These are phyloP conservation scores for Guadua angustifolia DNA, from an alignment of 176 grass and related monocot genomes.

Conservation along the genomic window DNA sequence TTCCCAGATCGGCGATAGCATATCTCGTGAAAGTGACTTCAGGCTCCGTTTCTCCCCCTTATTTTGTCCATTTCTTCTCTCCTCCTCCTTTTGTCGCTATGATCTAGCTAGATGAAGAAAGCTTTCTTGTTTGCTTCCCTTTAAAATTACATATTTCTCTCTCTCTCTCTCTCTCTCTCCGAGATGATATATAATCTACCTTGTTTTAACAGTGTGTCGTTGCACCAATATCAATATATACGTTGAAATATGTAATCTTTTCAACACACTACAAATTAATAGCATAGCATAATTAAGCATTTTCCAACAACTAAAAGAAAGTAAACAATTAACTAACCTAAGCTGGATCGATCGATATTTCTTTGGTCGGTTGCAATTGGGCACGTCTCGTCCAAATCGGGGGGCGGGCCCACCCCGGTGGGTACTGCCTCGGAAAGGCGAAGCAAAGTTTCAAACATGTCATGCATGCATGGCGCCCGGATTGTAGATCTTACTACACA, in stretches of 20 bases:
- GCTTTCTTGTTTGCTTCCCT: conserved; percentile 18
- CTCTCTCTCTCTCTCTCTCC: neutral
- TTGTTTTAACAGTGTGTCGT: neutral
- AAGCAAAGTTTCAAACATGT: conserved; percentile 32
- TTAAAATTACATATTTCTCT: neutral
- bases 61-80: conserved; percentile 29
- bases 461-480: neutral
- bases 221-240: neutral
- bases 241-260: neutral
- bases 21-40: conserved; percentile 50
- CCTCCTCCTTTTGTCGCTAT: neutral
- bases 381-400: neutral
- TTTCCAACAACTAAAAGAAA: neutral
- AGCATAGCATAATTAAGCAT: neutral
- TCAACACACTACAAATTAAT: neutral
- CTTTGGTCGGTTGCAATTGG: neutral
- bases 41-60: conserved; percentile 20
- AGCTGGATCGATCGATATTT: neutral
- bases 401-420: neutral
- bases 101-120: neutral
- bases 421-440: conserved; percentile 21
- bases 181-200: neutral
- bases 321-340: neutral
- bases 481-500: neutral
- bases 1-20: conserved; percentile 22